Evolutionary conservation across 257 asterid species (phyloP), one percentile per base, ranked within the genome.

Genomic region (Plantago major): DNA sequence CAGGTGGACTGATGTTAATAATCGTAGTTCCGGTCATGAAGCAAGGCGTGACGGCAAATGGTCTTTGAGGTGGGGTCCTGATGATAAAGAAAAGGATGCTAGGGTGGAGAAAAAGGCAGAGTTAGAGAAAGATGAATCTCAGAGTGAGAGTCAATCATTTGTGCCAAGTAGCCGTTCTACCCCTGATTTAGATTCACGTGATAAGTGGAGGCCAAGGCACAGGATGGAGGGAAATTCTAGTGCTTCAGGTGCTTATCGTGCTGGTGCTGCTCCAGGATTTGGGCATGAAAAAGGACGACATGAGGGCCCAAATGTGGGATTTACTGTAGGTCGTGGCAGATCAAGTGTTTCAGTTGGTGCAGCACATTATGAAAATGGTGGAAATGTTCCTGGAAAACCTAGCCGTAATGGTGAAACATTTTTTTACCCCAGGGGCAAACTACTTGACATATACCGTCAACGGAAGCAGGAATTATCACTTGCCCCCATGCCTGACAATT

Each of bases 121-220:
- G 70, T 60, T 67, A 48, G 97, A 89, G 73, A 92, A 86, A 84
- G 96, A 84, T 67, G 97, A 87, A 66, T 59, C 78, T 55, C 84
- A 69, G 49, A 60, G 37, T 60, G 99, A 89, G 59, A 77, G 55
- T 55, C 97, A 89, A 60, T 63, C 97, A 64, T 58, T 68, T 67
- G 79, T 75, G 38, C 65, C 78, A 28, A 67, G 72, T 49, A 74
- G 58, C 67, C 96, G 98, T 61, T 52, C 87, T 53, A 79, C 65
- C 72, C 63, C 86, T 30, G 99, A 92, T 55, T 67, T 82, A 5
- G 97, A 92, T 66, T 71, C 96, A 72, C 99, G 95, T 67, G 99
- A 92, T 73, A 92, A 92, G 84, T 92, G 99, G 99, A 86, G 99
- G 75, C 99, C 99, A 48, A 84, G 99, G 40, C 91, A 92, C 76